Conservation (phyloP, 495 filamentous ascomycete genomes). For the Aeminium ludgeri region DNA sequence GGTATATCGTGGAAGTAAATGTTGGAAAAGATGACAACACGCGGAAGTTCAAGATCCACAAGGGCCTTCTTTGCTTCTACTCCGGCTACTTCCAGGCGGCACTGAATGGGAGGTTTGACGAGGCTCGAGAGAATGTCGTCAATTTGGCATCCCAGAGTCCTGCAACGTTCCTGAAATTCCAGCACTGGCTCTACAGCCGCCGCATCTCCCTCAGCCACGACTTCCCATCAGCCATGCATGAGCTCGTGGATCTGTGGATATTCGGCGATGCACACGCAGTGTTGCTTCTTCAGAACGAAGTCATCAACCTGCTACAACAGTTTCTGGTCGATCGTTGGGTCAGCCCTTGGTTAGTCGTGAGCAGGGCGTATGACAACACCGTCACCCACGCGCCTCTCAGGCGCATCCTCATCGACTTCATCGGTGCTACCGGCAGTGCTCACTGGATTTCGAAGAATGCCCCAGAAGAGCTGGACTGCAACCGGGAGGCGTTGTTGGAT, state of each 20-base stretch:
- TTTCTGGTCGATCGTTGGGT: background rate
- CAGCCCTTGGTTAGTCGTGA: background rate
- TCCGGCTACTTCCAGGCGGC: slow-evolving; percentile 9
- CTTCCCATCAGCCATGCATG: background rate
- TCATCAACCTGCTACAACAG: background rate
- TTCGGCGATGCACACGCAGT: slow-evolving; percentile 11
- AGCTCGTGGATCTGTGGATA: background rate
- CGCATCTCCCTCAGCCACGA: background rate
- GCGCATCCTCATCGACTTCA: background rate
- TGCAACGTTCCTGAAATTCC: slow-evolving; percentile 2
- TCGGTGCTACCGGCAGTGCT: background rate
- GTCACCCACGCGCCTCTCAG: background rate
- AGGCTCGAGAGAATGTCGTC: slow-evolving; percentile 3
- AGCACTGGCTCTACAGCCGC: slow-evolving; percentile 5
- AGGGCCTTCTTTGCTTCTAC: slow-evolving; percentile 9
- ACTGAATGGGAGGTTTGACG: slow-evolving; percentile 8
- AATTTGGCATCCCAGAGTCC: slow-evolving; percentile 3
- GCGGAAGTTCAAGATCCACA: slow-evolving; percentile 5
- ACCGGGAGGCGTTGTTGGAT: too few species aligned
- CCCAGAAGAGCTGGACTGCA: too few species aligned
- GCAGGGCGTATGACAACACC: background rate
- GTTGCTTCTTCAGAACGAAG: slow-evolving; percentile 3
- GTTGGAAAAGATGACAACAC: slow-evolving; percentile 4
- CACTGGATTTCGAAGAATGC: too few species aligned
- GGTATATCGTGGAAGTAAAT: background rate